Conservation (phyloP, 768 basidiomycete genomes). For the Phaeotremella skinneri region DNA sequence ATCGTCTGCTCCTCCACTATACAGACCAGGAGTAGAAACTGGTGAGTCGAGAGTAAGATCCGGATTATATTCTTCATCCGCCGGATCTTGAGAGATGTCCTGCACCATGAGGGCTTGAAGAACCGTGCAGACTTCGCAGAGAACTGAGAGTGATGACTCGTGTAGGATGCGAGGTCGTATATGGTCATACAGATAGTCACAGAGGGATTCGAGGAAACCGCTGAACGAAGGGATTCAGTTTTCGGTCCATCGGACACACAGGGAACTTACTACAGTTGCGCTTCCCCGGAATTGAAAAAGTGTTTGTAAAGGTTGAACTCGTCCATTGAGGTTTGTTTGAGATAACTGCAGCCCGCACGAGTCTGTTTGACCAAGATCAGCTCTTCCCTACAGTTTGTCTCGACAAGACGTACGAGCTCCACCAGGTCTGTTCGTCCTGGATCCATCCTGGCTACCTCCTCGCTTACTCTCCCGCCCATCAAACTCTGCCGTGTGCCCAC, state of each 20-base stretch:
- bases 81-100: slow-evolving; percentile 56
- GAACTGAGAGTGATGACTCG: slow-evolving; percentile 77
- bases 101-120: slow-evolving; percentile 94
- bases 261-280: slow-evolving; percentile 63
- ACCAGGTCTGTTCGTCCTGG: slow-evolving; percentile 78
- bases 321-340: slow-evolving; percentile 85
- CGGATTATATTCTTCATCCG: slow-evolving; percentile 21
- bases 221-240: slow-evolving; percentile 53
- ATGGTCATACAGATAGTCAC: slow-evolving; percentile 92
- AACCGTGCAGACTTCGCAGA: slow-evolving; percentile 95
- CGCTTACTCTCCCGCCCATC: slow-evolving; percentile 67
- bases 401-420: slow-evolving; percentile 64
- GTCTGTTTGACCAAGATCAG: slow-evolving; percentile 59
- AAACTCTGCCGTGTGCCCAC: slow-evolving; percentile 70
- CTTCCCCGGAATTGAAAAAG: slow-evolving; percentile 84
- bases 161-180: slow-evolving; percentile 92
- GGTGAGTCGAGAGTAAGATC: slow-evolving; percentile 40
- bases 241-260: not conserved
- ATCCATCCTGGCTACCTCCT: slow-evolving; percentile 80
- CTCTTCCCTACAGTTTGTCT: not conserved
- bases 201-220: slow-evolving; percentile 82
- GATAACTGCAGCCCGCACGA: slow-evolving; percentile 82
- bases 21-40: slow-evolving; percentile 16
- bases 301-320: slow-evolving; percentile 81
- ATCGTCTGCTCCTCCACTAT: slow-evolving; percentile 12